These are phyloP conservation scores for Penstemon newberryi DNA, from an alignment of 257 asterid genomes.

Conservation along the genomic window DNA sequence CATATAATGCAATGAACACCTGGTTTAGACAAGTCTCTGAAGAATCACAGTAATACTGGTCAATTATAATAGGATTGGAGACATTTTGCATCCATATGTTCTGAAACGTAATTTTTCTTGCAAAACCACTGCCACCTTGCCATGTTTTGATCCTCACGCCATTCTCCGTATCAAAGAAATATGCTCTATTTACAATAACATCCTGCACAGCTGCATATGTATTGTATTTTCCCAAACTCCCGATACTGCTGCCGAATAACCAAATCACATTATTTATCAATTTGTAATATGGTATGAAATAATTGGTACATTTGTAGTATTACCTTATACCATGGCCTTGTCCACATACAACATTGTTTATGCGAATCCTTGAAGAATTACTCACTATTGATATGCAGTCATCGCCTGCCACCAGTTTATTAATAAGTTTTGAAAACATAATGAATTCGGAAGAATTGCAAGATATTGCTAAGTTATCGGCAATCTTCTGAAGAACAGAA, in stretches of 20 bases:
- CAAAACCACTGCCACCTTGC: conserved; percentile 98
- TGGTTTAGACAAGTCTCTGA: conserved; percentile 57
- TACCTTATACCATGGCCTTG: conserved; percentile 95
- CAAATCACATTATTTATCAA: conserved; percentile 1
- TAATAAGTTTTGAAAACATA: background rate
- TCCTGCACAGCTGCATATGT: conserved; percentile 55
- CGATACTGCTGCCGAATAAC: conserved; percentile 68
- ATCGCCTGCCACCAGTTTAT: conserved; percentile 55
- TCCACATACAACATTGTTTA: conserved; percentile 51
- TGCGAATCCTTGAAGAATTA: conserved; percentile 61
- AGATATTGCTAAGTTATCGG: too few relatives aligned
- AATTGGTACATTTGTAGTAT: background rate
- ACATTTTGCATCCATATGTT: conserved; percentile 75
- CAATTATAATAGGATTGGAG: conserved; percentile 78
- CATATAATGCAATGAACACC: conserved; percentile 36
- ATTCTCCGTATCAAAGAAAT: conserved; percentile 49
- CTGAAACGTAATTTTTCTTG: conserved; percentile 54
- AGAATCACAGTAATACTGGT: conserved; percentile 87
- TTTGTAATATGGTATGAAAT: background rate
- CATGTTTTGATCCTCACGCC: conserved; percentile 91
- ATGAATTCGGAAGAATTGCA: too few relatives aligned
- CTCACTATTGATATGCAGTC: conserved; percentile 90
- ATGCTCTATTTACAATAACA: conserved; percentile 54
- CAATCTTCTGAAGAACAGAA: too few relatives aligned
- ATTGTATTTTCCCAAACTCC: conserved; percentile 74